Conservation (phyloP, 768 basidiomycete genomes). For the Strobilomyces confusus region DNA sequence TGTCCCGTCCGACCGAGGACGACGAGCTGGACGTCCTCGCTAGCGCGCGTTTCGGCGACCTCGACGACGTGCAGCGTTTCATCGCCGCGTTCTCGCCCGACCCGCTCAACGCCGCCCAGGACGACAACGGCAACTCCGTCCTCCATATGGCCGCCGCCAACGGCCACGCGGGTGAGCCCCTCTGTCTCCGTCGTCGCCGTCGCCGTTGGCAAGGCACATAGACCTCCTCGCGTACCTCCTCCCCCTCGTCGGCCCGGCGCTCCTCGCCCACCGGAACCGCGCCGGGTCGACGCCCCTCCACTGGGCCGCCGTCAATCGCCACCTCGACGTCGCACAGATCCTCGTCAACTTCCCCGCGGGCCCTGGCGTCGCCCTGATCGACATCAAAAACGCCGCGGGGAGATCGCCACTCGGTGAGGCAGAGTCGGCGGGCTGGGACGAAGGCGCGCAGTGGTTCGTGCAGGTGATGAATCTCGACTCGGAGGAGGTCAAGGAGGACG, state of each 20-base stretch:
- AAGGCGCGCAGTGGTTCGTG: conserved; percentile 80
- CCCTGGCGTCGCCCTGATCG: conserved; percentile 66
- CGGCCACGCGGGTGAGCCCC: conserved; percentile 70
- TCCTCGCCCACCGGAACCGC: conserved; percentile 53
- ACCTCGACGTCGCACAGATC: conserved; percentile 56
- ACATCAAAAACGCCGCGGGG: conserved; percentile 69
- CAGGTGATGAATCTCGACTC: conserved; percentile 74
- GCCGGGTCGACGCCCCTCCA: conserved; percentile 83
- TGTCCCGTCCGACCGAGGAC: conserved; percentile 37
- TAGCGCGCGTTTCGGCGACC: conserved; percentile 83
- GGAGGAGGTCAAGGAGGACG: conserved; percentile 27
- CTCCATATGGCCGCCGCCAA: conserved; percentile 89
- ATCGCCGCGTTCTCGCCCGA: conserved; percentile 52
- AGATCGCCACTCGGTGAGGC: conserved; percentile 79
- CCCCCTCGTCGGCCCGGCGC: conserved; percentile 44
- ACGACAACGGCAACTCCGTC: conserved; percentile 74
- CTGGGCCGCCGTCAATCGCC: conserved; percentile 86
- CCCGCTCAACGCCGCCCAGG: conserved; percentile 48
- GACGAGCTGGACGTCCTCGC: conserved; percentile 74
- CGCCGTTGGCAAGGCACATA: conserved; percentile 43
- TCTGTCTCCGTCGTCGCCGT: not conserved
- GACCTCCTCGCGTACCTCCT: conserved; percentile 76
- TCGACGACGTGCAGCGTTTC: conserved; percentile 71
- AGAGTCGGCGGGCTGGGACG: conserved; percentile 75
- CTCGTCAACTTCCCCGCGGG: conserved; percentile 56